phyloP scores from a whole-genome alignment of 2,329 filamentous ascomycete species.

The Apiospora pterosperma region DNA sequence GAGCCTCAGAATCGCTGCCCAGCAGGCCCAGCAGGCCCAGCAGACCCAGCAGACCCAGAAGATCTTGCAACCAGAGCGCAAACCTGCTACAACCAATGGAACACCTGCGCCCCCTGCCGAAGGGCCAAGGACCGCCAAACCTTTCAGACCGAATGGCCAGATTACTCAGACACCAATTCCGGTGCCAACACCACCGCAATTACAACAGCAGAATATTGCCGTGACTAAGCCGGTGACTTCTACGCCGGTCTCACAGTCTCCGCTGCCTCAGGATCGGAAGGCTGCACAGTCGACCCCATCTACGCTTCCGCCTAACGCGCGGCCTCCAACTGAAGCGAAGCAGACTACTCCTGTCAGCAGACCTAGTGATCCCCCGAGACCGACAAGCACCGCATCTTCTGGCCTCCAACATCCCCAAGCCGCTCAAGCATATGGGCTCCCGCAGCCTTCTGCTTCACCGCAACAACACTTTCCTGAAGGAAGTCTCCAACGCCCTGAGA shows the following conservation, averaged over 20 bases:
- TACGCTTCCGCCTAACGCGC: slow-evolving; percentile 15
- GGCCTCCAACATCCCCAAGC: slow-evolving; percentile 38
- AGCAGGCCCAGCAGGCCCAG: slow-evolving; percentile 6
- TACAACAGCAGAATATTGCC: background rate
- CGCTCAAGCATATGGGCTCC: slow-evolving; percentile 24
- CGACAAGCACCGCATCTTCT: slow-evolving; percentile 21
- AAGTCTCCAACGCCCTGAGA: slow-evolving; percentile 29
- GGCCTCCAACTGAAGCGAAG: slow-evolving; percentile 19
- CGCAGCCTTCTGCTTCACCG: slow-evolving; percentile 19
- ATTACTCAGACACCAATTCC: slow-evolving; percentile 13
- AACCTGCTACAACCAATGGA: slow-evolving; percentile 6
- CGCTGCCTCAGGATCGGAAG: slow-evolving; percentile 20
- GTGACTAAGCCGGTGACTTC: slow-evolving; percentile 8
- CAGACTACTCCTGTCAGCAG: slow-evolving; percentile 20
- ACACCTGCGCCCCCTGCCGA: slow-evolving; percentile 11
- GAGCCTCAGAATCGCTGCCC: slow-evolving; percentile 17
- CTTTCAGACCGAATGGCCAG: slow-evolving; percentile 16
- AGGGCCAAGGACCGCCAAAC: slow-evolving; percentile 12
- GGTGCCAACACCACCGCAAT: slow-evolving; percentile 6
- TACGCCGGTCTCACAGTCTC: slow-evolving; percentile 13
- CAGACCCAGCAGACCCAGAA: background rate
- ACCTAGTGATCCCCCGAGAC: slow-evolving; percentile 17
- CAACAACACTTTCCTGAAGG: slow-evolving; percentile 5
- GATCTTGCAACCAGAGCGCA: slow-evolving; percentile 6
- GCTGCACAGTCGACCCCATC: slow-evolving; percentile 20